phyloP scores from a whole-genome alignment of 257 asterid species.

The Petunia secreta region DNA sequence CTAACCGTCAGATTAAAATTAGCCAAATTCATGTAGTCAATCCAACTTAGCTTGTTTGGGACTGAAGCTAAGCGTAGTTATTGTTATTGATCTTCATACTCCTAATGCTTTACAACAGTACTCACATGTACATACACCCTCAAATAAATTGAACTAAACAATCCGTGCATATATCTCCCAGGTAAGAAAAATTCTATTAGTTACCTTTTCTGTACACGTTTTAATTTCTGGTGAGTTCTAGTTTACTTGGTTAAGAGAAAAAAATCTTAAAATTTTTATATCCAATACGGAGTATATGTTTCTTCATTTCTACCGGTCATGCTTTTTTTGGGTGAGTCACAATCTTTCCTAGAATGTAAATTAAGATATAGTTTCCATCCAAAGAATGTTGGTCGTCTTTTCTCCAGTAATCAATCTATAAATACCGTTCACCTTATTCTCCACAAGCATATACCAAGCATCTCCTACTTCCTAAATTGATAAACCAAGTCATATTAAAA shows the following conservation, averaged over 20 bases:
- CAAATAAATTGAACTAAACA: no score
- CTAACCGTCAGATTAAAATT: no score
- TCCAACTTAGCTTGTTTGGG: no score
- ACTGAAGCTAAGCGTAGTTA: no score
- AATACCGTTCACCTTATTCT: slow-evolving; percentile 4
- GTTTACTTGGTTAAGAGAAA: neutral
- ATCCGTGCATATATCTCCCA: no score
- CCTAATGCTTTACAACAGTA: no score
- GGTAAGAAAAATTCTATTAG: no score
- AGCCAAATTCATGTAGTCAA: no score
- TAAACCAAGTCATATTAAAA: neutral
- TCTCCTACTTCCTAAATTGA: neutral
- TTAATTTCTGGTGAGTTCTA: neutral
- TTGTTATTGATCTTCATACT: no score
- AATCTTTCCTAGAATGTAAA: neutral
- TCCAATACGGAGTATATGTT: neutral
- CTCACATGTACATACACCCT: no score
- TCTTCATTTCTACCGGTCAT: neutral
- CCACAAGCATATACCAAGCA: neutral
- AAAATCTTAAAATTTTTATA: neutral
- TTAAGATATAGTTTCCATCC: neutral
- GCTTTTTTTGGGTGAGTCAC: neutral
- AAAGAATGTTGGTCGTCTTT: neutral
- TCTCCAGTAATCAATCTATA: slow-evolving; percentile 26
- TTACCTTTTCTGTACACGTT: neutral